Conservation (phyloP, 768 basidiomycete genomes). For the Leucogyrophana mollusca region DNA sequence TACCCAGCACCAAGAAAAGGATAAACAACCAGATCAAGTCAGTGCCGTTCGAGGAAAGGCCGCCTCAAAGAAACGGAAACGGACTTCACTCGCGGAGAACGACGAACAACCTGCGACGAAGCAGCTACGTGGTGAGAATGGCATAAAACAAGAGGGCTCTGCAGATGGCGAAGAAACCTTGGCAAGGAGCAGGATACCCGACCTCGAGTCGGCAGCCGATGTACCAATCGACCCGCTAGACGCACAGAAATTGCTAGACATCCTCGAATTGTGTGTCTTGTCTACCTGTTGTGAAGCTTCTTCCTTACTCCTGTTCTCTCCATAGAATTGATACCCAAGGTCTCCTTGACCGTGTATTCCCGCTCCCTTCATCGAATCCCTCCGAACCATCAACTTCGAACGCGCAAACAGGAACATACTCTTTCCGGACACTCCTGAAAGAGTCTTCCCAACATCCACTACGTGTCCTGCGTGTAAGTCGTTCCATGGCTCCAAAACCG, state of each 20-base stretch:
- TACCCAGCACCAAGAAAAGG: conserved; percentile 38
- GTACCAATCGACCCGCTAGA: conserved; percentile 42
- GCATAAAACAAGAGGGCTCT: conserved; percentile 32
- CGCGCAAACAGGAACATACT: conserved; percentile 33
- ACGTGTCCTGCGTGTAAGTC: conserved; percentile 53
- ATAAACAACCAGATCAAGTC: conserved; percentile 23
- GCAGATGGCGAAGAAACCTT: conserved; percentile 19
- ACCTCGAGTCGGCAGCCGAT: conserved; percentile 42
- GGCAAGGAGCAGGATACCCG: conserved; percentile 15
- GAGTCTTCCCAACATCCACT: conserved; percentile 55
- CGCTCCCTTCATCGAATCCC: conserved; percentile 41
- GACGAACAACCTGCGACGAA: conserved; percentile 53
- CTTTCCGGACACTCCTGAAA: conserved; percentile 56
- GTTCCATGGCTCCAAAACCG: conserved; percentile 10
- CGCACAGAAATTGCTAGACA: conserved; percentile 56
- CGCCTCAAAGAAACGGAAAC: conserved; percentile 67
- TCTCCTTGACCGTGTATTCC: conserved; percentile 78
- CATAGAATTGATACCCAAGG: conserved; percentile 69
- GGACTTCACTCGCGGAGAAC: conserved; percentile 41
- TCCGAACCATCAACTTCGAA: conserved; percentile 41
- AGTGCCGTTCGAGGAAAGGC: conserved; percentile 27
- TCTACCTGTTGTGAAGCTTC: too few relatives aligned
- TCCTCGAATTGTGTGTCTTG: conserved; percentile 51
- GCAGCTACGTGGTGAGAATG: conserved; percentile 40
- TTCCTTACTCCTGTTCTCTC: neutral